Evolutionary conservation across 306 rosid genomes (phyloP), one percentile per base, ranked within the genome.

Genomic region (Bauhinia variegata): DNA sequence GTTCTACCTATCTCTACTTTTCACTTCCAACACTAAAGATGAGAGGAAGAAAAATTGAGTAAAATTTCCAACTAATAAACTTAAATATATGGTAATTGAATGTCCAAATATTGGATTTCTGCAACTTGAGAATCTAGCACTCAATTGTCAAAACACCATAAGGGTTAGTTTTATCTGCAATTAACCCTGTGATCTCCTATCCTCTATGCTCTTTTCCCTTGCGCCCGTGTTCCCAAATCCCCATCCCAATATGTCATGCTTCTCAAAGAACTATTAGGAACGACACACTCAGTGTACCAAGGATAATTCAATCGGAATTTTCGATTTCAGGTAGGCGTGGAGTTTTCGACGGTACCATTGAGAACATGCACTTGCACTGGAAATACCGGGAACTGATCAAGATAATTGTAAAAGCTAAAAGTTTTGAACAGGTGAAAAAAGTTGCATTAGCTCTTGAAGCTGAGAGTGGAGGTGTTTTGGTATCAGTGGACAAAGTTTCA

Each of bases 281-380:
- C 3, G 28, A 44, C 28, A 41, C n/a, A 11, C 32, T 57, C 18
- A 41, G 11, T 60, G 65, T 41, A 19, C 41, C 1, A 1, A 32
- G 57, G 46, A 6, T 23, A 49, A 18, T 34, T 13, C 36, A 33
- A 19, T 37, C 56, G 38, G 53, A 55, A 50, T 74, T 63, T 68
- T 18, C 69, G 70, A 19, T 43, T 70, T 75, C 91, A 90, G 99
- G 99, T 57, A 84, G 99, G 60, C 97, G 99, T 46, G 99, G 92
- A 64, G 97, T 93, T 32, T 93, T 93, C 75, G 99, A 93, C 72
- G 97, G 99, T 49, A 93, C 99, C 1, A 78, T 93, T 57, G 99
- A 93, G 84, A 93, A 90, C 84, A 93, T 93, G 99, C 99, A 93
- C 77, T 80, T 93, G 88, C 99, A 93, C 54, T 93, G 99, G 99